Evolutionary conservation across 2,329 filamentous ascomycete genomes (phyloP), one percentile per base, ranked within the genome.

Genomic region (Fusarium foetens): DNA sequence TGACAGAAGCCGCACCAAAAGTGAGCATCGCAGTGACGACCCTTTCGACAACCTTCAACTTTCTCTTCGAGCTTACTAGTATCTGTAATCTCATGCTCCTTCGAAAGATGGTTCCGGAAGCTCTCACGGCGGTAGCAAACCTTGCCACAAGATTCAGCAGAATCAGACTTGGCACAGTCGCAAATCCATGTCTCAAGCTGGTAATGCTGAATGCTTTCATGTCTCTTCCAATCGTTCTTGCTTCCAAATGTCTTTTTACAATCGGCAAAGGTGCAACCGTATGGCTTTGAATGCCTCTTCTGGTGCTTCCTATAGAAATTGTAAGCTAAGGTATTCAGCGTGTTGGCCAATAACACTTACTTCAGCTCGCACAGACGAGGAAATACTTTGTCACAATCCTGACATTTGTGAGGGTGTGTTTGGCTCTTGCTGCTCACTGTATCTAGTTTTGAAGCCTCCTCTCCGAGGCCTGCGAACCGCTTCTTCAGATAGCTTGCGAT

Each of bases 201-300:
- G 68, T 88, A 90, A 79, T 97, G 94, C 76, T 95, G 92, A 21
- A 88, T 90, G 72, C 90, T 92, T 77, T 98, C 95, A 77, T 98
- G 95, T 3, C 95, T 90, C 79, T 97, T 97, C 95, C 90, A 98
- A 80, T 98, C 95, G 66, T 94, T 95, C 79, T 97, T 97, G 80
- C 93, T 95, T n/a, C 95, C 95, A 74, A 97, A 97, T 0, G 79
- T 85, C 77, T 94, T 94, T 53, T 82, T 80, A 77, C 95, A 97
- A 35, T 83, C 81, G 13, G 85, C 81, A 71, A 91, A 93, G 0
- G 94, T 97, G 80, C 95, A 98, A 17, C 90, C 91, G 70, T 95
- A 97, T 0, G 94, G 95, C 72, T 90, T 91, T 12, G 89, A 86
- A 79, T 98, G 95, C 3, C 94, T 90, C 78, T 94, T 95, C 80